phyloP scores from a whole-genome alignment of 2,329 filamentous ascomycete species.

The Nigrospora oryzae region DNA sequence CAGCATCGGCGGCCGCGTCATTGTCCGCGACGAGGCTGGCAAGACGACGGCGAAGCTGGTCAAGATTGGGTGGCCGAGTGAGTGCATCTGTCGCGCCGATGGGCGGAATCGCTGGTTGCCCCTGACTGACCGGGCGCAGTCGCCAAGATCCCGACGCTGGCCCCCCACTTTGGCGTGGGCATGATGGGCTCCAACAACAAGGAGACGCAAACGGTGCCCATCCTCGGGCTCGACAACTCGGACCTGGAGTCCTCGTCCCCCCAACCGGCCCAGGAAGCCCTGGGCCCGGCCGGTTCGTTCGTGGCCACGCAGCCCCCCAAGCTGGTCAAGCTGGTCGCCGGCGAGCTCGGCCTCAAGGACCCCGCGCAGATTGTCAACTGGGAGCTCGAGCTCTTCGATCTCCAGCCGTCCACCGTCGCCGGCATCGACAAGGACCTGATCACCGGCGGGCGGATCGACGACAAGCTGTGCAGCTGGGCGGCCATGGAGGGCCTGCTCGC shows the following conservation, averaged over 20 bases:
- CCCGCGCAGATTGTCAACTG: slow-evolving; percentile 79
- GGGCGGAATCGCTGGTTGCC: slow-evolving; percentile 1
- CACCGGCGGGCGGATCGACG: slow-evolving; percentile 89
- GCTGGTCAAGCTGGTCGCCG: slow-evolving; percentile 75
- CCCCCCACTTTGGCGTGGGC: slow-evolving; percentile 83
- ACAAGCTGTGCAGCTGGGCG: slow-evolving; percentile 94
- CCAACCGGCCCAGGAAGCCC: slow-evolving; percentile 26
- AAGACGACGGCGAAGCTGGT: slow-evolving; percentile 78
- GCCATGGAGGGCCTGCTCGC: slow-evolving; percentile 77
- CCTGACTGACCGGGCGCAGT: slow-evolving; percentile 30
- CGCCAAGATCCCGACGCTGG: slow-evolving; percentile 83
- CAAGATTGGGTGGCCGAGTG: slow-evolving; percentile 83
- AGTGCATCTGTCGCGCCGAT: slow-evolving; percentile 8
- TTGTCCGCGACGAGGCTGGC: slow-evolving; percentile 68
- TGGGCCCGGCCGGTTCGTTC: slow-evolving; percentile 66
- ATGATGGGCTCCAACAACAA: slow-evolving; percentile 63
- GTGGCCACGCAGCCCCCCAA: slow-evolving; percentile 74
- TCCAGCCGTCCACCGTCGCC: slow-evolving; percentile 73
- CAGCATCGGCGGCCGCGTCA: slow-evolving; percentile 78
- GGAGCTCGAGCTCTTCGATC: slow-evolving; percentile 94
- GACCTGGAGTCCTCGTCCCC: slow-evolving; percentile 33
- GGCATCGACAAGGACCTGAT: slow-evolving; percentile 91
- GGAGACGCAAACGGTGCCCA: slow-evolving; percentile 90
- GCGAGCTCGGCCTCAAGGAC: slow-evolving; percentile 65
- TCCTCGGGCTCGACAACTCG: slow-evolving; percentile 79